Conservation (phyloP, 2,329 filamentous ascomycete species). For the Stagonosporopsis vannaccii region DNA sequence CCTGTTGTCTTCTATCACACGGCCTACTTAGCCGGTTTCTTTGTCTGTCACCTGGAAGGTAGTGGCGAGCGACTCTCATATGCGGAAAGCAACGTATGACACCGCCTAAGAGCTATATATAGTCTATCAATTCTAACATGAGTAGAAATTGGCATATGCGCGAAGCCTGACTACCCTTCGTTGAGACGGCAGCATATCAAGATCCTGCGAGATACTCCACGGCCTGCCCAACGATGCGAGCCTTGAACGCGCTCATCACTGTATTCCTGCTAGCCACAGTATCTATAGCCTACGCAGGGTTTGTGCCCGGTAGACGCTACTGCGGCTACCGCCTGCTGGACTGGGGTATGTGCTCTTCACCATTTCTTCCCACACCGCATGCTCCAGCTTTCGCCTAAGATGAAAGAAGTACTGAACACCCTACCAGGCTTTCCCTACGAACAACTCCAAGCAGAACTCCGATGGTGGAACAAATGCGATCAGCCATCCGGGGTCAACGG, state of each 20-base stretch:
- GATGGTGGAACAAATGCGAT: background rate
- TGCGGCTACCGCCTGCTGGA: background rate
- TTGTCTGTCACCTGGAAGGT: background rate
- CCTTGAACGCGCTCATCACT: background rate
- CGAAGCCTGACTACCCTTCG: background rate
- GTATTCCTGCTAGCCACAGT: background rate
- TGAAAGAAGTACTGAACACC: background rate
- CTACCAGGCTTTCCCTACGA: background rate
- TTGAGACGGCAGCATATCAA: background rate
- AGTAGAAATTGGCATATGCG: background rate
- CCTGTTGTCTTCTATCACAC: background rate
- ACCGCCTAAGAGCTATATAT: background rate
- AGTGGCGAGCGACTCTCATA: background rate
- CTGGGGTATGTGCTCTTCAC: background rate
- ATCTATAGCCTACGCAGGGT: background rate
- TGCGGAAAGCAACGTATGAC: background rate
- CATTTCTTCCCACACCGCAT: background rate
- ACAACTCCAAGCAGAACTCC: background rate
- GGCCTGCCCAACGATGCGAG: background rate
- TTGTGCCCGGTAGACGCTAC: background rate
- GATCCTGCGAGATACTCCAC: background rate
- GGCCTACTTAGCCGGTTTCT: background rate
- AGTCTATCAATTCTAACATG: background rate
- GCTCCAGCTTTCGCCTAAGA: background rate
- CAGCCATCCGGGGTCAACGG: background rate